These are phyloP conservation scores for Phialocephala sp. DNA, from an alignment of 2,329 filamentous ascomycete species.

Conservation along the genomic window DNA sequence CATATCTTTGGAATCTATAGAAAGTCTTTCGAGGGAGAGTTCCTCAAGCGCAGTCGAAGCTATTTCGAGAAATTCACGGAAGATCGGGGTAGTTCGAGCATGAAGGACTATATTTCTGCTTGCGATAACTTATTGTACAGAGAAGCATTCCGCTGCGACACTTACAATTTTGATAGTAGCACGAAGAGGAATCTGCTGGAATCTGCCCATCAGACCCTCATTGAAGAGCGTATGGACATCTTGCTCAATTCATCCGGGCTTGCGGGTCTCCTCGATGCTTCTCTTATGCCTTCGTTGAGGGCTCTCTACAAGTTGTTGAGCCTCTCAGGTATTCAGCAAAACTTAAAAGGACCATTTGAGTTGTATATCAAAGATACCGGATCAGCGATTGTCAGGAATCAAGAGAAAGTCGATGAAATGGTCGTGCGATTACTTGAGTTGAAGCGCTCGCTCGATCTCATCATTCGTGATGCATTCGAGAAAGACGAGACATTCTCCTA, in stretches of 20 bases:
- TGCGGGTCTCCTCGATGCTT: constrained; percentile 72
- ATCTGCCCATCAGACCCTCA: constrained; percentile 73
- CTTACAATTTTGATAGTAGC: constrained; percentile 80
- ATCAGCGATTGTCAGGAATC: constrained; percentile 78
- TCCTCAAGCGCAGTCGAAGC: constrained; percentile 69
- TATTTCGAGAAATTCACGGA: constrained; percentile 76
- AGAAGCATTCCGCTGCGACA: constrained; percentile 79
- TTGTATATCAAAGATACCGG: constrained; percentile 80
- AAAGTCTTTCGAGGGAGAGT: constrained; percentile 76
- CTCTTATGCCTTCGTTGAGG: constrained; percentile 72
- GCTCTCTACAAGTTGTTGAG: constrained; percentile 79
- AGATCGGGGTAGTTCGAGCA: constrained; percentile 62
- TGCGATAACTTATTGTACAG: constrained; percentile 71
- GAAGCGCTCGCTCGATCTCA: constrained; percentile 77
- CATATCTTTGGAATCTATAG: constrained; percentile 84
- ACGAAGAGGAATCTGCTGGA: constrained; percentile 80
- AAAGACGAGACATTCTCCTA: constrained; percentile 79
- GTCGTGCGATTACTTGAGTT: constrained; percentile 81
- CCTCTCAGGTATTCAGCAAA: constrained; percentile 71
- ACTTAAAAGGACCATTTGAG: constrained; percentile 75
- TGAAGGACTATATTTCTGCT: constrained; percentile 77
- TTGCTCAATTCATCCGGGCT: constrained; percentile 72
- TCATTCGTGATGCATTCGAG: constrained; percentile 78
- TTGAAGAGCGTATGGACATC: constrained; percentile 69
- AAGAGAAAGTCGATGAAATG: constrained; percentile 82